Evolutionary conservation across 441 rosid genomes (phyloP), one percentile per base, ranked within the genome.

Genomic region (Populus trichocarpa): DNA sequence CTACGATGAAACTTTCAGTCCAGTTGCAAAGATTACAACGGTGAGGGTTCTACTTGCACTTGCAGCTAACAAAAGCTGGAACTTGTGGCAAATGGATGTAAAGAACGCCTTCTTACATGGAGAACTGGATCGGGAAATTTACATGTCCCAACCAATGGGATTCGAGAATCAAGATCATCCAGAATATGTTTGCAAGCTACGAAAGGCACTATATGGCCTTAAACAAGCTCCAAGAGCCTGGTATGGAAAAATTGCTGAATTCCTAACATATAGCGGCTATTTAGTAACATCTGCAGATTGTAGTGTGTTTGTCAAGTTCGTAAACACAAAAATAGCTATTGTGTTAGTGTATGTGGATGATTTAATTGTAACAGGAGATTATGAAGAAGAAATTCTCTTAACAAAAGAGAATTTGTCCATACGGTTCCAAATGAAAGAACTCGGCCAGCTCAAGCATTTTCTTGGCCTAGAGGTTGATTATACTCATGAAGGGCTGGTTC

Each of bases 111-210:
- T n/a, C n/a, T n/a, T n/a, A n/a, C n/a, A n/a, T n/a, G 46, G 32
- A 9, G 35, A 71, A 5, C 0, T 80, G 5, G 73, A 79, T 42
- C 11, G 33, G 12, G 65, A 74, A 6, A 74, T 74, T 22, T 74
- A 20, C 3, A 70, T 70, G 32, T 5, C 23, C 3, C 8, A 13
- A 38, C 59, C 73, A 36, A 25, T 3, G 2, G 53, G 59, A 9
- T 70, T 33, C 3, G 2, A 33, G 5, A 20, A 16, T 36, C 12
- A 25, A 38, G 64, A 46, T 46, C 57, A 46, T 46, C 57, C 18
- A 12, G 20, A 46, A 46, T 46, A 46, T 46, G 57, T 46, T 0
- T 46, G 6, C 57, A 46, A 13, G 5, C 18, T 46, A 13, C 6
- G 20, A 46, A 46, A 46, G 18, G 20, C 16, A 0, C 4, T 70